Conservation (phyloP, 495 filamentous ascomycete genomes). For the Glonium stellatum region DNA sequence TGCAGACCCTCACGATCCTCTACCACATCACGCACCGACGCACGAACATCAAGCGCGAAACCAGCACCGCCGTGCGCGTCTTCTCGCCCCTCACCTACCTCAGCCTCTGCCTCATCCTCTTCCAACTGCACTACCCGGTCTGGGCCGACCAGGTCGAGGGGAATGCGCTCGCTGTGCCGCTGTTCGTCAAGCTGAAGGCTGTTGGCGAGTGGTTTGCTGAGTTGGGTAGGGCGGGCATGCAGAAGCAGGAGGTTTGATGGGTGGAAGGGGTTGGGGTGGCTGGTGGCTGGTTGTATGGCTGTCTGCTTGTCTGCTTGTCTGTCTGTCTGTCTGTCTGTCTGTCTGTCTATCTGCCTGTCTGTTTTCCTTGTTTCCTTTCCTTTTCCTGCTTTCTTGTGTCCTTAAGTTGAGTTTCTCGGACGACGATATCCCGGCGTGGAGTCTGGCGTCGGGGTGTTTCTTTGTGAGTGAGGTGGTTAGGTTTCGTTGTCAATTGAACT, state of each 20-base stretch:
- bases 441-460: no score
- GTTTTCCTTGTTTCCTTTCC: no score
- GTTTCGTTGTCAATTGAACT: no score
- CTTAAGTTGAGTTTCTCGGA: background rate
- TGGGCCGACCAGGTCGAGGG: conserved; percentile 41
- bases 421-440: background rate
- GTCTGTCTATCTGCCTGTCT: no score
- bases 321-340: no score
- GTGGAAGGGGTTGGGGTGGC: background rate
- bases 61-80: conserved; percentile 65
- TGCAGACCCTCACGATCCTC: conserved; percentile 63
- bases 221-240: background rate
- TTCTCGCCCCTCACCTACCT: conserved; percentile 70
- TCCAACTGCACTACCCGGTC: conserved; percentile 53
- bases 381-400: background rate
- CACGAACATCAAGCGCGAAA: conserved; percentile 75
- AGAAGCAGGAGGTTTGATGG: background rate
- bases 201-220: background rate
- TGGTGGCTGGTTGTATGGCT: no score
- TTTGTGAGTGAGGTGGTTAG: no score
- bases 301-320: no score
- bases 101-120: conserved; percentile 62
- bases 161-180: conserved; percentile 57
- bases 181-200: conserved; percentile 38
- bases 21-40: conserved; percentile 79